phyloP scores from a whole-genome alignment of 1,284 basidiomycete genomes.

The Testicularia cyperi region DNA sequence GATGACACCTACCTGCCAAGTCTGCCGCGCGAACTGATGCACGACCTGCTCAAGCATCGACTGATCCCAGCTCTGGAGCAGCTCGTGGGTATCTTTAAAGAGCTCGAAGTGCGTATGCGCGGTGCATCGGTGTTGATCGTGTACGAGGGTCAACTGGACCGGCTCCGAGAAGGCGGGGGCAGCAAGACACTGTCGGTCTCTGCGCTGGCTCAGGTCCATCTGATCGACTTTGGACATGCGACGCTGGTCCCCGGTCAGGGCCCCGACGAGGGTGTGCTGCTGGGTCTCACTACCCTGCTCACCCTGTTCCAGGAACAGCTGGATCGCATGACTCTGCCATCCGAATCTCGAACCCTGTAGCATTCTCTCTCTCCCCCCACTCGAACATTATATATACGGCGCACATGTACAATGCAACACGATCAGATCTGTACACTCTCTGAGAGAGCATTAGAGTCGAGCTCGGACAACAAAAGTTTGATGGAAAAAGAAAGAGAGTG shows the following conservation, averaged over 20 bases:
- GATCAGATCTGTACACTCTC: too few relatives aligned
- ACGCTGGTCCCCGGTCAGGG: slow-evolving; percentile 71
- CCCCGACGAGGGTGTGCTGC: slow-evolving; percentile 74
- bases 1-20: slow-evolving; percentile 47
- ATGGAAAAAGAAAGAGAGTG: too few relatives aligned
- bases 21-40: slow-evolving; percentile 48
- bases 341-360: too few relatives aligned
- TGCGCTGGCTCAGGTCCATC: slow-evolving; percentile 64
- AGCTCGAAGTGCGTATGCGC: slow-evolving; percentile 75
- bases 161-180: slow-evolving; percentile 63
- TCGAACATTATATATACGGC: too few relatives aligned
- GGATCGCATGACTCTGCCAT: too few relatives aligned
- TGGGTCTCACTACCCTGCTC: slow-evolving; percentile 69
- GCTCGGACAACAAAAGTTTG: too few relatives aligned
- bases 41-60: slow-evolving; percentile 64
- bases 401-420: too few relatives aligned
- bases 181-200: slow-evolving; percentile 41
- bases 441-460: too few relatives aligned
- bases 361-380: too few relatives aligned
- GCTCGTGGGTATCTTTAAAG: slow-evolving; percentile 65
- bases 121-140: slow-evolving; percentile 78
- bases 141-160: slow-evolving; percentile 73
- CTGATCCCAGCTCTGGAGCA: slow-evolving; percentile 67
- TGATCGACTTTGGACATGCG: slow-evolving; percentile 95
- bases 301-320: slow-evolving; percentile 8